These are phyloP conservation scores for Cyberlindnera nakhonratchasimensis DNA, from an alignment of 805 yeast genomes.

Conservation along the genomic window DNA sequence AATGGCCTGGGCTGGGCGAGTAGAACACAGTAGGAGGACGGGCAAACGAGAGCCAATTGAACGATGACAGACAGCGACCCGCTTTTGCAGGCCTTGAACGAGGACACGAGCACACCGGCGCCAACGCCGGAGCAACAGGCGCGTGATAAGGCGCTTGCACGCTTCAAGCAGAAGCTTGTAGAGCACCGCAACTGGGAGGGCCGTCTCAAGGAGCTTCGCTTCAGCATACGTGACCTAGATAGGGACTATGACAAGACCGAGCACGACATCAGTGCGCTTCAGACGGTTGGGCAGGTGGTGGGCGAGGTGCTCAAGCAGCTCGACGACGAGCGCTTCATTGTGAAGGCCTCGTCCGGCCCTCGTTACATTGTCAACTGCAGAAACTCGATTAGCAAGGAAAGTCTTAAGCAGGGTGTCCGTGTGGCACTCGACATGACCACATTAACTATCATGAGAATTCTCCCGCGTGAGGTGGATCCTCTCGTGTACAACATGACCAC, in stretches of 20 bases:
- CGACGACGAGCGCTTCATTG: conserved; percentile 91
- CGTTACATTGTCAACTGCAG: conserved; percentile 97
- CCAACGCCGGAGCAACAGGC: conserved; percentile 55
- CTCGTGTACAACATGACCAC: conserved; percentile 97
- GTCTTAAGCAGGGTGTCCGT: conserved; percentile 87
- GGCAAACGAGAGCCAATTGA: too few species aligned
- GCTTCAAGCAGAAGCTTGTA: conserved; percentile 77
- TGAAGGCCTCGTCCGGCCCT: conserved; percentile 96
- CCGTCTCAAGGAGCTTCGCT: conserved; percentile 76
- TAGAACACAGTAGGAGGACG: too few species aligned
- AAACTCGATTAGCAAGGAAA: conserved; percentile 80
- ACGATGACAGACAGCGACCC: conserved; percentile 65
- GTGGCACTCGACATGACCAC: conserved; percentile 98
- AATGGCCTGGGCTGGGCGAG: too few species aligned
- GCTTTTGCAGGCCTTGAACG: conserved; percentile 59
- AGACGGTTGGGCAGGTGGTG: conserved; percentile 93
- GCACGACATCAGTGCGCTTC: conserved; percentile 94
- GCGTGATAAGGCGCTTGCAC: conserved; percentile 71
- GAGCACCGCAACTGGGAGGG: conserved; percentile 97
- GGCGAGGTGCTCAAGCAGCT: conserved; percentile 96
- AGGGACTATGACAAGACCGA: conserved; percentile 89
- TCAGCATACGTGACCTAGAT: conserved; percentile 79
- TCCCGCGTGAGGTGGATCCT: conserved; percentile 98
- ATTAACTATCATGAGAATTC: conserved; percentile 91
- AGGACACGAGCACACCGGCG: conserved; percentile 18